A percentile compares a stretch with the other conserved stretches of the same genome.
Evolutionary conservation across 2,329 filamentous ascomycete species (phyloP).

Genomic region (Hawksworthiomyces lignivorus): DNA sequence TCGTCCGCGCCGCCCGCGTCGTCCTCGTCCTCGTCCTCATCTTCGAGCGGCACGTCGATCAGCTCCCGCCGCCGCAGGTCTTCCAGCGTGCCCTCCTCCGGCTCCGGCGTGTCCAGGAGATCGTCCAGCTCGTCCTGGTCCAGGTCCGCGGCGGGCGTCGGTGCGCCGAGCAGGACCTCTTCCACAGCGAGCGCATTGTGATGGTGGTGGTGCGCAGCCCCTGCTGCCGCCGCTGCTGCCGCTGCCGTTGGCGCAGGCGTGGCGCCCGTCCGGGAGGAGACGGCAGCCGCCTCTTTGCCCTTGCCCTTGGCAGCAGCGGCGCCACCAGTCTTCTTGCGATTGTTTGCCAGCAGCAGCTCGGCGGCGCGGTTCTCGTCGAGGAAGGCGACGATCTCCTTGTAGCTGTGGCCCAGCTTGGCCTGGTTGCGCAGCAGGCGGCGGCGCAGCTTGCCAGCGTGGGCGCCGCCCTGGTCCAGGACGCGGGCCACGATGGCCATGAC

Average conservation of each 20-base stretch:
- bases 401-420: conserved; percentile 72
- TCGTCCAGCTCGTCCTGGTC: conserved; percentile 21
- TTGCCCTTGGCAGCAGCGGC: conserved; percentile 29
- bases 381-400: conserved; percentile 74
- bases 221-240: neutral
- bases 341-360: conserved; percentile 27
- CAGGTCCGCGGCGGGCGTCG: conserved; percentile 14
- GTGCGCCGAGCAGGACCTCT: conserved; percentile 13
- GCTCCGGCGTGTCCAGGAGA: conserved; percentile 40
- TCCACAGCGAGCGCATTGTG: neutral
- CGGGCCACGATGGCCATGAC: conserved; percentile 71
- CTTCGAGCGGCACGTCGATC: conserved; percentile 39
- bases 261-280: neutral
- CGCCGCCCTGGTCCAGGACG: conserved; percentile 59
- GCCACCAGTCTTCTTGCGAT: conserved; percentile 31
- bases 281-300: conserved; percentile 18
- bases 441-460: conserved; percentile 55
- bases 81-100: conserved; percentile 52
- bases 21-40: conserved; percentile 34
- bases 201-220: neutral
- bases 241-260: neutral
- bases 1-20: conserved; percentile 21
- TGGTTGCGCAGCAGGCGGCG: conserved; percentile 72
- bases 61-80: conserved; percentile 49
- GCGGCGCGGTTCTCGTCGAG: conserved; percentile 62